A percentile compares a stretch with the other conserved stretches of the same genome.
Evolutionary conservation across 345 rosid genomes (phyloP).

Genomic region (Leavenworthia alabamica): DNA sequence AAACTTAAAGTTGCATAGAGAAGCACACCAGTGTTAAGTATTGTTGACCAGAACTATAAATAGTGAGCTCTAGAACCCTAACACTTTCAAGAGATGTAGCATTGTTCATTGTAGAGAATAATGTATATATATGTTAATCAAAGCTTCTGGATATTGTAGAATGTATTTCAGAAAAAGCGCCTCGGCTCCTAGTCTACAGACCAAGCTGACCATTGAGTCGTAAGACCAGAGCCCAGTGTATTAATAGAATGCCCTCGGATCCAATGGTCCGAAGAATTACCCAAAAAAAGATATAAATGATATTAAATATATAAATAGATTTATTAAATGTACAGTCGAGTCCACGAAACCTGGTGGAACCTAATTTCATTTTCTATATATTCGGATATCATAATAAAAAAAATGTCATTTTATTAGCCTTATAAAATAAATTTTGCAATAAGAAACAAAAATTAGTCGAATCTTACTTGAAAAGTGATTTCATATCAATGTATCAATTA

Average conservation of each 20-base stretch:
- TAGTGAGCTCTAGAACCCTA: neutral
- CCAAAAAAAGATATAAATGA: neutral
- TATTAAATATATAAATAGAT: neutral
- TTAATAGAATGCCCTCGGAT: neutral
- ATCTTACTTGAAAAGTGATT: neutral
- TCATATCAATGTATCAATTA: neutral
- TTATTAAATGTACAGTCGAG: neutral
- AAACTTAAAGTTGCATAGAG: neutral
- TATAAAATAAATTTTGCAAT: neutral
- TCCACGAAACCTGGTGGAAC: neutral
- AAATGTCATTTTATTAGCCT: neutral
- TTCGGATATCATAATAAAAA: too few species aligned
- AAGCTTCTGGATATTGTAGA: too few species aligned
- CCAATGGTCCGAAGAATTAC: neutral
- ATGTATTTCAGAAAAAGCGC: neutral
- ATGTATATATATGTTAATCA: too few species aligned
- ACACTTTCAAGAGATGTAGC: neutral
- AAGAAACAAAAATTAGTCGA: neutral
- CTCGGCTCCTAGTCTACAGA: neutral
- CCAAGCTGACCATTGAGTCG: neutral
- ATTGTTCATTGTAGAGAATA: too few species aligned
- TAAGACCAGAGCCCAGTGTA: neutral
- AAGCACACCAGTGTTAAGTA: neutral
- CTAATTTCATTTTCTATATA: neutral
- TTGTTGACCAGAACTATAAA: neutral